Conservation (phyloP, 2,329 filamentous ascomycete species). For the Beauveria bassiana region DNA sequence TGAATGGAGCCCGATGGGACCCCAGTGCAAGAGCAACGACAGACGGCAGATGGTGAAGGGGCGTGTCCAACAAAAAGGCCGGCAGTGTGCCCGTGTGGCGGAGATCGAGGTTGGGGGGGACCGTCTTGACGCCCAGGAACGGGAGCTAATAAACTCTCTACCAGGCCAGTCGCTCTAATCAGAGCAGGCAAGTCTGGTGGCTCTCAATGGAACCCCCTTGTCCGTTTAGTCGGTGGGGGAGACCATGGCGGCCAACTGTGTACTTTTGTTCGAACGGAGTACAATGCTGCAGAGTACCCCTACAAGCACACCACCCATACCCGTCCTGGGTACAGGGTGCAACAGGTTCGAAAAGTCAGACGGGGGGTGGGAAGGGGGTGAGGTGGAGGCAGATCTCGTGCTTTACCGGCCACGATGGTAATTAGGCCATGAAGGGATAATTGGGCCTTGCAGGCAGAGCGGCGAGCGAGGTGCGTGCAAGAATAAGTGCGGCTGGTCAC, state of each 20-base stretch:
- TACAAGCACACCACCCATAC: constrained; percentile 1
- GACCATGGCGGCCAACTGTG: constrained; percentile 1
- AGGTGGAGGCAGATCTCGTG: constrained; percentile 11
- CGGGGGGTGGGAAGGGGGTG: constrained; percentile 5
- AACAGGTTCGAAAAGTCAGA: constrained; percentile 7
- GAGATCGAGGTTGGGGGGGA: constrained; percentile 18
- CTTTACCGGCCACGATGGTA: constrained; percentile 12
- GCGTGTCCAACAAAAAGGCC: constrained; percentile 27
- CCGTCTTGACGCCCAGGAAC: constrained; percentile 31
- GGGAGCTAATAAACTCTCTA: constrained; percentile 23
- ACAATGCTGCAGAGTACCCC: constrained; percentile 6
- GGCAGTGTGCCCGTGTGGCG: constrained; percentile 37
- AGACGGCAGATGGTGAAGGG: constrained; percentile 12
- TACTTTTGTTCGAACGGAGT: constrained; percentile 9
- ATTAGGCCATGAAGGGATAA: constrained; percentile 7
- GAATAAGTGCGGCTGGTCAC: not conserved
- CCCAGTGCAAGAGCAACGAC: constrained; percentile 10
- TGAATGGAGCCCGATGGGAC: constrained; percentile 12
- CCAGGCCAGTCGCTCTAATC: constrained; percentile 3
- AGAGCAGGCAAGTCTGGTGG: constrained; percentile 6
- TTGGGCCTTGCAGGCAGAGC: not conserved
- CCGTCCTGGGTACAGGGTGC: not conserved
- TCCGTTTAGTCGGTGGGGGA: constrained; percentile 9
- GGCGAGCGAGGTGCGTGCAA: not conserved
- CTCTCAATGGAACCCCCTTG: constrained; percentile 7